Conservation (phyloP, 495 filamentous ascomycete genomes). For the Tuber aestivum region DNA sequence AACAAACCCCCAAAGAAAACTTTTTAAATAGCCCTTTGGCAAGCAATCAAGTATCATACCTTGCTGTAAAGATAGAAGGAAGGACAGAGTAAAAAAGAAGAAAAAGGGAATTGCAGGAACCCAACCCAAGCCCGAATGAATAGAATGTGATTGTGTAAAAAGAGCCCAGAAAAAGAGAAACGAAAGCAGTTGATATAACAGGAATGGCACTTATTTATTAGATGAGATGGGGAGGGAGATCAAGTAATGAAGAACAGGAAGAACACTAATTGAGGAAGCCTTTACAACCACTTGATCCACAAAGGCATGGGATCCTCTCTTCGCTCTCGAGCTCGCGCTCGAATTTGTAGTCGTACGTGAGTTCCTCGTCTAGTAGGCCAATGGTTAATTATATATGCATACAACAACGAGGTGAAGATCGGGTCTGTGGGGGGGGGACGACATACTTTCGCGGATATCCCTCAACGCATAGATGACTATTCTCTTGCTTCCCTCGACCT, state of each 20-base stretch:
- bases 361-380: constrained; percentile 72
- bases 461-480: constrained; percentile 97
- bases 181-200: not conserved
- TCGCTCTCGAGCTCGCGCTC: constrained; percentile 91
- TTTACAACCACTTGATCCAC: constrained; percentile 91
- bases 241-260: constrained; percentile 21
- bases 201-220: not conserved
- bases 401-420: not conserved
- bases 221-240: not conserved
- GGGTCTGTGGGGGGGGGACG: constrained; percentile 32
- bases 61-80: not conserved
- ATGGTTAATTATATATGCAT: constrained; percentile 47
- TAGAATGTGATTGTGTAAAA: constrained; percentile 15
- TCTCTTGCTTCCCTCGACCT: constrained; percentile 95
- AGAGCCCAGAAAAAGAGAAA: constrained; percentile 7
- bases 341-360: constrained; percentile 99
- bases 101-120: constrained; percentile 3
- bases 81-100: no score
- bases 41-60: constrained; percentile 3
- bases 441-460: constrained; percentile 90
- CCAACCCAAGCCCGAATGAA: constrained; percentile 23
- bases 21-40: constrained; percentile 18
- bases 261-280: constrained; percentile 82
- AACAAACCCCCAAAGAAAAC: constrained; percentile 18
- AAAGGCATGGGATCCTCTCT: constrained; percentile 94